phyloP scores from a whole-genome alignment of 495 filamentous ascomycete species.

The Thermochaetoides thermophila region DNA sequence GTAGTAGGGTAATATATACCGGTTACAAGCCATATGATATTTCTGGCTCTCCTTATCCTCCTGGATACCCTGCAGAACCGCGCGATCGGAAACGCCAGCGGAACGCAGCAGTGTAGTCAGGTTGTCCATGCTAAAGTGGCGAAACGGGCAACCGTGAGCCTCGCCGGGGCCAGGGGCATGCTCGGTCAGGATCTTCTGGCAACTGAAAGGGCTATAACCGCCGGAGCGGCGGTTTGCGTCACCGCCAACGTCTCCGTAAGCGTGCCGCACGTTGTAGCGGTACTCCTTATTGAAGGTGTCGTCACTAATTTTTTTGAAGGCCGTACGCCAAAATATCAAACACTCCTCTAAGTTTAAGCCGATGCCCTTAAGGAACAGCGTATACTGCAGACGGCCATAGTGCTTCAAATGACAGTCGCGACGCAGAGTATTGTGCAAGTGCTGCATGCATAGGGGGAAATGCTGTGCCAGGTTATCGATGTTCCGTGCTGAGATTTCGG shows the following conservation, averaged over 20 bases:
- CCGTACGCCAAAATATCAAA: slow-evolving; percentile 82
- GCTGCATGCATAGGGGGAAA: slow-evolving; percentile 91
- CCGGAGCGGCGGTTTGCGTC: slow-evolving; percentile 71
- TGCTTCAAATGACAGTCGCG: slow-evolving; percentile 85
- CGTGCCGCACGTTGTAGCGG: slow-evolving; percentile 87
- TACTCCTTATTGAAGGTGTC: slow-evolving; percentile 93
- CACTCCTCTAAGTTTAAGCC: slow-evolving; percentile 83
- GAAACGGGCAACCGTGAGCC: slow-evolving; percentile 87
- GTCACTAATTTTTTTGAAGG: slow-evolving; percentile 72
- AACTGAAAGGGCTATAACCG: slow-evolving; percentile 80
- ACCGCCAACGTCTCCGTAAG: slow-evolving; percentile 89
- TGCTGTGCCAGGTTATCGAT: slow-evolving; percentile 72
- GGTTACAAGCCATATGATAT: slow-evolving; percentile 92
- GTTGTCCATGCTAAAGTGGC: slow-evolving; percentile 82
- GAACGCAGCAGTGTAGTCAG: slow-evolving; percentile 55
- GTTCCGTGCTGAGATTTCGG: slow-evolving; percentile 60
- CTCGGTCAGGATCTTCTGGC: slow-evolving; percentile 86
- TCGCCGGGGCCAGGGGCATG: slow-evolving; percentile 71
- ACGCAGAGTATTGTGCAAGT: slow-evolving; percentile 69
- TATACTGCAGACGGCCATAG: slow-evolving; percentile 87
- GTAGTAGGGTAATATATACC: slow-evolving; percentile 31
- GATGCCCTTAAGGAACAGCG: slow-evolving; percentile 93
- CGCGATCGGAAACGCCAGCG: slow-evolving; percentile 62
- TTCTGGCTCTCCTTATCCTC: slow-evolving; percentile 80
- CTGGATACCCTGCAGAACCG: slow-evolving; percentile 62